phyloP scores from a whole-genome alignment of 805 yeast species.

The Suhomyces kilbournensis region DNA sequence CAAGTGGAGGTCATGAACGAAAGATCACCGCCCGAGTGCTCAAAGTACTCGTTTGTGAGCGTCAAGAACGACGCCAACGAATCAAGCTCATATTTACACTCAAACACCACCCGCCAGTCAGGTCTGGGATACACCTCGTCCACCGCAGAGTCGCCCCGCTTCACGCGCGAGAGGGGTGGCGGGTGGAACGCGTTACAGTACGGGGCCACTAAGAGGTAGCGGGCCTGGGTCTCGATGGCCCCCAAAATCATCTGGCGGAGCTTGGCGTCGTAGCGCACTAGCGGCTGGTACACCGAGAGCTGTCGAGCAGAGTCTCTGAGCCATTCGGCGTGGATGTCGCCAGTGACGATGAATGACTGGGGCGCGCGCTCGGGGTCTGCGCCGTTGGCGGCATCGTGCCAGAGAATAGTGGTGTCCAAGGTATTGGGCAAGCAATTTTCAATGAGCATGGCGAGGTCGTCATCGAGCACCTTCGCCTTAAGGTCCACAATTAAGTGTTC shows the following conservation, averaged over 20 bases:
- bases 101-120: constrained; percentile 71
- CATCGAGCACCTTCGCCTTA: constrained; percentile 47
- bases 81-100: constrained; percentile 87
- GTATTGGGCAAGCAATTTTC: constrained; percentile 88
- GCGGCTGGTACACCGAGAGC: constrained; percentile 67
- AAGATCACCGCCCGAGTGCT: constrained; percentile 46
- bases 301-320: constrained; percentile 84
- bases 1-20: constrained; percentile 50
- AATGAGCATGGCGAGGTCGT: constrained; percentile 68
- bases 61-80: constrained; percentile 81
- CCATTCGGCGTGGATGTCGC: constrained; percentile 95
- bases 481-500: constrained; percentile 59
- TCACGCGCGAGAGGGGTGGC: constrained; percentile 53
- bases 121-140: constrained; percentile 72
- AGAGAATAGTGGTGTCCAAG: constrained; percentile 78
- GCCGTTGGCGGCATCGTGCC: constrained; percentile 44
- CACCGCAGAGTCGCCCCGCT: constrained; percentile 47
- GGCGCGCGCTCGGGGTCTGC: constrained; percentile 25
- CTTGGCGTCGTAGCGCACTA: constrained; percentile 48
- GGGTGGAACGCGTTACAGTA: constrained; percentile 94
- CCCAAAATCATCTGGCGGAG: constrained; percentile 61
- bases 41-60: constrained; percentile 66
- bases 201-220: constrained; percentile 59
- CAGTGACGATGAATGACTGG: constrained; percentile 79
- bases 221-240: constrained; percentile 77